Evolutionary conservation across 2,329 filamentous ascomycete genomes (phyloP), one percentile per base, ranked within the genome.

Genomic region (Colletotrichum orchidophilum): DNA sequence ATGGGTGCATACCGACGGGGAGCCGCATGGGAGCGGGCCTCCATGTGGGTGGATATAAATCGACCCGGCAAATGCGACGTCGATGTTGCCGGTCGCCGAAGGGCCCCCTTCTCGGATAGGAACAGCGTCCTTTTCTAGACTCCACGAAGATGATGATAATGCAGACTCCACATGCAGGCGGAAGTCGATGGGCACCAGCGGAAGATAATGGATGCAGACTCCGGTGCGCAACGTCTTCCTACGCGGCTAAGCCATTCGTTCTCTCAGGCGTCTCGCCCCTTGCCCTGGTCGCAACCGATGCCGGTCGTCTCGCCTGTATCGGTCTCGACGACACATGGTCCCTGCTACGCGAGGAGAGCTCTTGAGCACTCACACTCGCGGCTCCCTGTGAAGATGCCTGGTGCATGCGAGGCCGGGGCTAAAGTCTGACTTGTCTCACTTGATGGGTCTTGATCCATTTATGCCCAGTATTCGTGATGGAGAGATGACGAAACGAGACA

Each of bases 1-100:
- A 46, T 29, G 68, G 39, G 35, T 54, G 13, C 68, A 68, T 42
- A 66, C 67, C 63, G 63, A 66, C 55, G 67, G 63, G 49, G 67
- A 46, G 49, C 39, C 49, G 67, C 67, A 70, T 62, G n/a, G 52
- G 27, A 54, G 11, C 18, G 39, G 15, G 26, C 39, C 35, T 52
- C 35, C 15, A 13, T 31, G 15, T 26, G 9, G 65, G 18, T 29
- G 63, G 67, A 62, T 63, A 46, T 13, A 52, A 52, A 68, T 68
- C 58, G 58, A 58, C 53, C 24, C 58, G 53, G 33, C 52, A 49
- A 59, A 58, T 61, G 46, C 55, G 39, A 60, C 26, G 21, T 57
- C 39, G 59, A 63, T 24, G 31, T 52, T 57, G 21, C 59, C 57
- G 64, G 26, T 67, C 54, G 58, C 8, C 11, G 57, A 68, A 31